A percentile compares a stretch with the other conserved stretches of the same genome.
phyloP scores from a whole-genome alignment of 2,329 filamentous ascomycete species.

The Elsinoe fawcettii region DNA sequence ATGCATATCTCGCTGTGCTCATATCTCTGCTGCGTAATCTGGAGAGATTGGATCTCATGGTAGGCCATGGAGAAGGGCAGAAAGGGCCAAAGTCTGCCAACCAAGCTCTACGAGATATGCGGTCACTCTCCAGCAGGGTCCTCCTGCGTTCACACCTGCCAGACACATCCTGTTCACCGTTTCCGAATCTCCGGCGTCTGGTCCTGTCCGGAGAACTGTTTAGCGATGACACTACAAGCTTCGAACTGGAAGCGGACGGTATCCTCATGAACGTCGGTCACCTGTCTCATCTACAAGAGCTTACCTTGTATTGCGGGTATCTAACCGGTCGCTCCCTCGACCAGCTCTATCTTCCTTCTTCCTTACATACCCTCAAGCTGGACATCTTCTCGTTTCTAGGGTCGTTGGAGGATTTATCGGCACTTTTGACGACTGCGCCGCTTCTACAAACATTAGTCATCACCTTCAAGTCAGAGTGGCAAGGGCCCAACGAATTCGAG shows the following conservation, averaged over 20 bases:
- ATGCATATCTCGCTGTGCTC: not conserved
- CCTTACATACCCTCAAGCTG: not conserved
- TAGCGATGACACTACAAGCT: not conserved
- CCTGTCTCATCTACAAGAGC: not conserved
- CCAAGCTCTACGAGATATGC: not conserved
- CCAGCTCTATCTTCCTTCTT: not conserved
- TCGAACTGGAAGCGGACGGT: not conserved
- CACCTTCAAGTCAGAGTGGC: conserved; percentile 1
- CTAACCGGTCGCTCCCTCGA: not conserved
- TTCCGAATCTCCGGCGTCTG: not conserved
- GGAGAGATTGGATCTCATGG: not conserved
- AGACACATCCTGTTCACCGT: not conserved
- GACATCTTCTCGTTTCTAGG: not conserved
- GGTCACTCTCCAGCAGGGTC: not conserved
- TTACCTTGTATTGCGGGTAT: not conserved
- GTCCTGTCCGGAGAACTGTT: not conserved
- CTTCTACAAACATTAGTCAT: not conserved
- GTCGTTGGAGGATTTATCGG: not conserved
- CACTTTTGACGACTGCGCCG: not conserved
- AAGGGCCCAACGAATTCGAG: not conserved
- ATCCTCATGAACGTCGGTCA: not conserved
- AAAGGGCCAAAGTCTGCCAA: not conserved
- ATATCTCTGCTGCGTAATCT: not conserved
- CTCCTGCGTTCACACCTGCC: not conserved
- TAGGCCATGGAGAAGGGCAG: not conserved